Conservation (phyloP, 2,329 filamentous ascomycete genomes). For the Colletotrichum coccodes region DNA sequence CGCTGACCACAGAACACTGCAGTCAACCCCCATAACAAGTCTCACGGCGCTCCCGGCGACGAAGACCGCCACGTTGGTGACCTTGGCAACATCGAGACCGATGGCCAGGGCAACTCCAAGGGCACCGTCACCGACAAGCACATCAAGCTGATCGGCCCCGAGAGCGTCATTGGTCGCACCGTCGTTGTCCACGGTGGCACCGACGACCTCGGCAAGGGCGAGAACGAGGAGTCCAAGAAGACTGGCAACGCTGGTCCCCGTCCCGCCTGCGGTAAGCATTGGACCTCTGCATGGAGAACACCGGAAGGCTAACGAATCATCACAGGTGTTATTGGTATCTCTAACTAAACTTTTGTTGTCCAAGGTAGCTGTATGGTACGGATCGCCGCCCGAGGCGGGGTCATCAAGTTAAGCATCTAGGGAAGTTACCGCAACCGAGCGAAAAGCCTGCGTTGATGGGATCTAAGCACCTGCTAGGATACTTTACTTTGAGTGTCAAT, state of each 20-base stretch:
- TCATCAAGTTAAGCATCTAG: neutral
- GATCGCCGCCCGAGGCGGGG: neutral
- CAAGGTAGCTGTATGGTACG: neutral
- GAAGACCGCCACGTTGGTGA: slow-evolving; percentile 94
- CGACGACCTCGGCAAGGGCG: slow-evolving; percentile 95
- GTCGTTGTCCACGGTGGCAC: slow-evolving; percentile 95
- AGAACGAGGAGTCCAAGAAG: slow-evolving; percentile 95
- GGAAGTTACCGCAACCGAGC: neutral
- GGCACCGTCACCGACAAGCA: slow-evolving; percentile 83
- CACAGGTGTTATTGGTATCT: slow-evolving; percentile 88
- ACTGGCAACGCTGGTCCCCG: slow-evolving; percentile 95
- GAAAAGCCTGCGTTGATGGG: neutral
- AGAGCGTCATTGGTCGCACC: slow-evolving; percentile 96
- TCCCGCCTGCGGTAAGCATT: slow-evolving; percentile 88
- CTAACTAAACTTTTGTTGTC: slow-evolving; percentile 62
- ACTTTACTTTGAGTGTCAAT: neutral
- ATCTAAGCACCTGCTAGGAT: neutral
- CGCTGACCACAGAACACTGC: slow-evolving; percentile 8
- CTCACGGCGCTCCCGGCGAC: slow-evolving; percentile 88
- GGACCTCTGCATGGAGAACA: neutral
- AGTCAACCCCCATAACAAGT: slow-evolving; percentile 97
- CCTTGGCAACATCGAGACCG: slow-evolving; percentile 96
- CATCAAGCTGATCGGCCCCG: slow-evolving; percentile 94
- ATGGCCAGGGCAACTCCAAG: slow-evolving; percentile 89
- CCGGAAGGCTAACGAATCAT: neutral